Evolutionary conservation across 495 filamentous ascomycete genomes (phyloP).

Genomic region (Rostrohypoxylon terebratum): DNA sequence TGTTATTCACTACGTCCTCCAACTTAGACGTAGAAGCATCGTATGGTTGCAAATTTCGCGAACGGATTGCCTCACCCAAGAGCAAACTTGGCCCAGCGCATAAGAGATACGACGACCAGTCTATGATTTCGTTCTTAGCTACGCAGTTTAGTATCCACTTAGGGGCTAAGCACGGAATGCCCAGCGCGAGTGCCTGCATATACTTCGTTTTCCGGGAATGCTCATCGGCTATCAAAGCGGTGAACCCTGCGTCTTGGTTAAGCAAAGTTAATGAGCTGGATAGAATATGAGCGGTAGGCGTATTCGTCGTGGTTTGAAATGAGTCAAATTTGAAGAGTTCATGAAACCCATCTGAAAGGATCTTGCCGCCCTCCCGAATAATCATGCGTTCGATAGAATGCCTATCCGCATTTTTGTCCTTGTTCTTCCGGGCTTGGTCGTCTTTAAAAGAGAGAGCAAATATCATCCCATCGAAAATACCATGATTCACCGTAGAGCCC

Average conservation of each 20-base stretch:
- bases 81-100: constrained; percentile 84
- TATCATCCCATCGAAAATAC: constrained; percentile 78
- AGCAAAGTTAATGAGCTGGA: constrained; percentile 43
- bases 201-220: constrained; percentile 93
- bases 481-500: constrained; percentile 37
- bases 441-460: constrained; percentile 79
- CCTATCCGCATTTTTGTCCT: constrained; percentile 65
- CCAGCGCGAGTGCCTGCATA: constrained; percentile 93
- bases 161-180: constrained; percentile 82
- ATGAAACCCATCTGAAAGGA: constrained; percentile 83
- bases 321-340: constrained; percentile 76
- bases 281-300: constrained; percentile 27
- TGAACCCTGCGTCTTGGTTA: constrained; percentile 70
- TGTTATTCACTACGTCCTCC: constrained; percentile 62
- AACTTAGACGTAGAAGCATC: constrained; percentile 69
- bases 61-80: constrained; percentile 81
- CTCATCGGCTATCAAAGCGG: constrained; percentile 84
- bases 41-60: constrained; percentile 72
- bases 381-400: constrained; percentile 59
- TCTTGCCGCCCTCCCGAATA: constrained; percentile 71
- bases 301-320: constrained; percentile 37
- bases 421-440: constrained; percentile 62
- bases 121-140: constrained; percentile 66
- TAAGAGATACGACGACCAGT: constrained; percentile 85
- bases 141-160: constrained; percentile 86